Base-by-base conservation (phyloP, 768 basidiomycete species). In the Mycena metata region DNA sequence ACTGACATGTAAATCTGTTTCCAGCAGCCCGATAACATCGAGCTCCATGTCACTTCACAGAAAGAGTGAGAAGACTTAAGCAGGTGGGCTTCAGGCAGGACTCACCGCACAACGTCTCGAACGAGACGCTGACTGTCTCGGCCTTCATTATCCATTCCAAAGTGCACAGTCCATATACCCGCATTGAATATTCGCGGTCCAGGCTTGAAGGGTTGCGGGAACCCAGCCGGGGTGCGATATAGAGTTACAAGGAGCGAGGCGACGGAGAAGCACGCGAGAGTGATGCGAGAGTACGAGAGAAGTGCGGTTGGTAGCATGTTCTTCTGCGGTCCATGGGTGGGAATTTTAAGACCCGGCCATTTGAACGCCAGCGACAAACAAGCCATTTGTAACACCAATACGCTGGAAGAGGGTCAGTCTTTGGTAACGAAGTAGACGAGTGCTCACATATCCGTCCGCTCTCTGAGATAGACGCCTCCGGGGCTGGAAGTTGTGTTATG, bases 91-190 rank as follows among this genome's bases (percentile, higher is more conserved):
- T n/a, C 15, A 33, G 16, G 15, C 10, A 39, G 39, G 13, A 72
- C 75, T n/a, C 66, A 83, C 81, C 70, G 78, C 5, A 86, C 78
- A 26, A 86, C 74, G 65, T 90, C 86, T 69, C 87, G 81, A 76
- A 94, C 88, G 5, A 90, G 82, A 46, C 85, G 77, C 76, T 93
- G 92, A 74, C 92, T 93, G 72, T 94, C 93, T 67, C 87, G 78
- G 3, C 92, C 90, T 47, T 86, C 88, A 69, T 93, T 89, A 78
- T 95, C 89, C 30, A 88, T 82, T 60, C 96, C 96, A 75, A 97
- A 97, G 77, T 97, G 96, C 26, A 97, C 85, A 0, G 96, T 95
- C 95, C 95, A 96, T 33, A 96, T 94, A 4, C 93, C 95, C 6
- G 92, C 90, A 21, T 89, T 91, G 47, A 96, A 81, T n/a, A 93